phyloP scores from a whole-genome alignment of 257 asterid species.

The Nicotiana tabacum region DNA sequence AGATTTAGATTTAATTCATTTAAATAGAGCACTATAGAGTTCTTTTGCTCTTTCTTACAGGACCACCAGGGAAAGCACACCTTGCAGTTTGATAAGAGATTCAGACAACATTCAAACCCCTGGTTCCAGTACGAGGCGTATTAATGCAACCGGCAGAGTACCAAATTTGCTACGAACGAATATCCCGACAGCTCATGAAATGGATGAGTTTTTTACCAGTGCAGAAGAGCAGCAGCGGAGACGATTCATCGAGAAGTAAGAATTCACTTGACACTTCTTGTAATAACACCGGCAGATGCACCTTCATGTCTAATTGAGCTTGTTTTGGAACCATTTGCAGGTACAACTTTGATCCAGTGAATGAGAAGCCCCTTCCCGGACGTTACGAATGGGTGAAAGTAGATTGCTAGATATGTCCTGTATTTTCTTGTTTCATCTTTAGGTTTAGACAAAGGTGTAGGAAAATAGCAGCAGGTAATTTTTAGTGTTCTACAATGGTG shows the following conservation, averaged over 20 bases:
- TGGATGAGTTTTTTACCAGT: conserved; percentile 15
- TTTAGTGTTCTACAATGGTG: conserved; percentile 8
- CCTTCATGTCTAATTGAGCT: background rate
- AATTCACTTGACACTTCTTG: background rate
- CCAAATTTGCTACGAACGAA: background rate
- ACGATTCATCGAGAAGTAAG: conserved; percentile 27
- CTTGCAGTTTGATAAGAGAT: conserved; percentile 26
- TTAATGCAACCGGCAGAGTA: conserved; percentile 4
- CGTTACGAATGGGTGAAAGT: conserved; percentile 30
- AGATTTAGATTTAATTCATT: background rate
- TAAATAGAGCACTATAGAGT: background rate
- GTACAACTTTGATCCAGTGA: conserved; percentile 40
- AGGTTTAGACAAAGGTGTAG: conserved; percentile 13
- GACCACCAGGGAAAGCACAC: conserved; percentile 33
- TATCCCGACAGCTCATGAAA: conserved; percentile 21
- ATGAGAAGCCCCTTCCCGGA: conserved; percentile 33
- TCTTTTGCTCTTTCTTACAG: conserved; percentile 5
- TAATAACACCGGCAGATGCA: background rate
- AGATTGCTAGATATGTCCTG: conserved; percentile 14
- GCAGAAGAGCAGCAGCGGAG: conserved; percentile 21
- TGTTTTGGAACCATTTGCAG: conserved; percentile 14
- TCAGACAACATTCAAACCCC: conserved; percentile 20
- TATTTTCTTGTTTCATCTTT: background rate
- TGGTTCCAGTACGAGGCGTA: conserved; percentile 25
- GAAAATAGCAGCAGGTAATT: conserved; percentile 13